phyloP scores from a whole-genome alignment of 129 eudicot species.

The Logfia minima region DNA sequence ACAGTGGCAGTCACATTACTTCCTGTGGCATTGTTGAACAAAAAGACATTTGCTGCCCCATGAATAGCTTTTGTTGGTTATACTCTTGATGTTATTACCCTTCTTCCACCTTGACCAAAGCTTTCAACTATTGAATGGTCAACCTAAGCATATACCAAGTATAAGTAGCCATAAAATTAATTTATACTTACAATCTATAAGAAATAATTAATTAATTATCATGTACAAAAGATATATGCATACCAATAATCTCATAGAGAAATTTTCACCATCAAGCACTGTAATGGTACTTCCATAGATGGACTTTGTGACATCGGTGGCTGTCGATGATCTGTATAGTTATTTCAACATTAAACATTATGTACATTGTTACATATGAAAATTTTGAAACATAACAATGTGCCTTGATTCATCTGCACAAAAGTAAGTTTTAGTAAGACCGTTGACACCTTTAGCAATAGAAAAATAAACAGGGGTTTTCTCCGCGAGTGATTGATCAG shows the following conservation, averaged over 20 bases:
- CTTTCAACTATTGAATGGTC: conserved; percentile 92
- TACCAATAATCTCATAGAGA: conserved; percentile 71
- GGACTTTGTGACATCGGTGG: conserved; percentile 58
- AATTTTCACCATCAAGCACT: conserved; percentile 67
- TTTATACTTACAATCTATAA: too few relatives aligned
- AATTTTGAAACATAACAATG: background rate
- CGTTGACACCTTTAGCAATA: conserved; percentile 58
- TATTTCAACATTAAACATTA: background rate
- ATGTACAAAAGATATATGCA: background rate
- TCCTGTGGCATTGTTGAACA: conserved; percentile 81
- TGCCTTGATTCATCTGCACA: conserved; percentile 79
- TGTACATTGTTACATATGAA: background rate
- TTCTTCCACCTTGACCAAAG: conserved; percentile 86
- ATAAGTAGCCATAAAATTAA: too few relatives aligned
- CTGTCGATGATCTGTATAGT: conserved; percentile 64
- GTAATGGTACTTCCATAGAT: conserved; percentile 74
- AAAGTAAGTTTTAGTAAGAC: conserved; percentile 53
- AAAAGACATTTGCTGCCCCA: conserved; percentile 54
- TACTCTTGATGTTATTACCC: conserved; percentile 70
- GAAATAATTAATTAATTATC: too few relatives aligned
- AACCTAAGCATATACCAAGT: conserved; percentile 39
- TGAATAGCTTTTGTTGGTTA: conserved; percentile 80
- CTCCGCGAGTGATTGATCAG: conserved; percentile 59
- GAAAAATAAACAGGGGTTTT: conserved; percentile 78
- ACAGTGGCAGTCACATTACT: conserved; percentile 54